Evolutionary conservation across 768 basidiomycete species (phyloP).

Genomic region (Kwoniella shandongensis): DNA sequence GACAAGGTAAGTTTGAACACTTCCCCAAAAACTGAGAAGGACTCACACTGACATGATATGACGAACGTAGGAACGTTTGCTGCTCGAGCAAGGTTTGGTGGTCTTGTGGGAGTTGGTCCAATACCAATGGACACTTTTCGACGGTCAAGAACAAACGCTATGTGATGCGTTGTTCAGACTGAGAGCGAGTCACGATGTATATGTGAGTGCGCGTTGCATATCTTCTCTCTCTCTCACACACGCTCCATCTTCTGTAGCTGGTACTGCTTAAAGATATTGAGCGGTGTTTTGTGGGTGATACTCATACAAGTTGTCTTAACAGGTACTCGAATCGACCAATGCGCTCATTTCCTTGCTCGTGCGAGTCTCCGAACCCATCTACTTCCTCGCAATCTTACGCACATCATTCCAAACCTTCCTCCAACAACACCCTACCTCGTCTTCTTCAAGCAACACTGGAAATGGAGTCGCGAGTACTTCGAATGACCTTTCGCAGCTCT

Average conservation of each 20-base stretch:
- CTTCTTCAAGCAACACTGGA: background rate
- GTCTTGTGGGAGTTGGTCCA: conserved; percentile 80
- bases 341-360: conserved; percentile 38
- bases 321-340: conserved; percentile 48
- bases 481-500: background rate
- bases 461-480: too few species aligned
- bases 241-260: too few species aligned
- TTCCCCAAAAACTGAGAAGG: background rate
- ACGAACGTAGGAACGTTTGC: conserved; percentile 60
- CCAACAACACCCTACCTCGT: conserved; percentile 7
- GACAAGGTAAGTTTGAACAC: conserved; percentile 64
- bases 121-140: conserved; percentile 68
- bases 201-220: conserved; percentile 62
- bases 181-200: conserved; percentile 69
- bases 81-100: conserved; percentile 75
- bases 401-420: conserved; percentile 19
- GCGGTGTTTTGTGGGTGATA: too few species aligned
- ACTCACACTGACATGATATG: conserved; percentile 4
- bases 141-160: conserved; percentile 75
- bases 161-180: conserved; percentile 70
- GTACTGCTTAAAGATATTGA: too few species aligned
- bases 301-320: background rate
- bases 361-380: conserved; percentile 37
- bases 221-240: too few species aligned
- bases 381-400: conserved; percentile 29